Conservation (phyloP, 495 filamentous ascomycete species). For the Aspergillus egyptiacus region DNA sequence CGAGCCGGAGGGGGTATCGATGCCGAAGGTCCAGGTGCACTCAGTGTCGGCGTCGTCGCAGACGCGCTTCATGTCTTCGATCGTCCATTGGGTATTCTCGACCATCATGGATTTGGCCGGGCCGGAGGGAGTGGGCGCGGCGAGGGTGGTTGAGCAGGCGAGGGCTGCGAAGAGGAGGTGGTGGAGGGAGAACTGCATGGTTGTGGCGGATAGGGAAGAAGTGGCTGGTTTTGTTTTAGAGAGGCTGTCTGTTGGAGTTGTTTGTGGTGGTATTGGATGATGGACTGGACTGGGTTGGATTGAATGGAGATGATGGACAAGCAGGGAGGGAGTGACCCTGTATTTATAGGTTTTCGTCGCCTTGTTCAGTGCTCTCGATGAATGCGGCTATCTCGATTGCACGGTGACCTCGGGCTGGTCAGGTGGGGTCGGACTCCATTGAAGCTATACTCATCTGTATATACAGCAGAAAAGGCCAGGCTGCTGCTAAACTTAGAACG, state of each 20-base stretch:
- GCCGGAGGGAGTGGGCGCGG: neutral
- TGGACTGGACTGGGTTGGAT: neutral
- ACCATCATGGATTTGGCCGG: constrained; percentile 6
- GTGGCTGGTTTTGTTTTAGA: neutral
- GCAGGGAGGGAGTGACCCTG: neutral
- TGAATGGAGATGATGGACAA: too few relatives aligned
- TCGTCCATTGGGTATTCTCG: neutral
- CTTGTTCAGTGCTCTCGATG: too few relatives aligned
- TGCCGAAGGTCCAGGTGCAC: constrained; percentile 8
- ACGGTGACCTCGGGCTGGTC: too few relatives aligned
- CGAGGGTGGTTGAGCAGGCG: neutral
- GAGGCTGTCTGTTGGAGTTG: neutral
- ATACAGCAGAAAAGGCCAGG: too few relatives aligned
- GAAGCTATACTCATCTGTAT: too few relatives aligned
- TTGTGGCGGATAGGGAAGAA: neutral
- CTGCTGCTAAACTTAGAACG: too few relatives aligned
- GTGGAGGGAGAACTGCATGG: neutral
- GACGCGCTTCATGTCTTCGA: neutral
- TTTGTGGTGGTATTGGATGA: neutral
- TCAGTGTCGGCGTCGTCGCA: constrained; percentile 1
- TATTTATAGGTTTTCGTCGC: neutral
- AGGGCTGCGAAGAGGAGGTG: constrained; percentile 1
- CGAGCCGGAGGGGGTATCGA: neutral
- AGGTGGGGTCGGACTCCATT: too few relatives aligned
- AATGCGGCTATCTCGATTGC: too few relatives aligned